A percentile compares a stretch with the other conserved stretches of the same genome.
Conservation (phyloP, 176 grass and related monocot species). For the Rhynchospora tenuis region DNA sequence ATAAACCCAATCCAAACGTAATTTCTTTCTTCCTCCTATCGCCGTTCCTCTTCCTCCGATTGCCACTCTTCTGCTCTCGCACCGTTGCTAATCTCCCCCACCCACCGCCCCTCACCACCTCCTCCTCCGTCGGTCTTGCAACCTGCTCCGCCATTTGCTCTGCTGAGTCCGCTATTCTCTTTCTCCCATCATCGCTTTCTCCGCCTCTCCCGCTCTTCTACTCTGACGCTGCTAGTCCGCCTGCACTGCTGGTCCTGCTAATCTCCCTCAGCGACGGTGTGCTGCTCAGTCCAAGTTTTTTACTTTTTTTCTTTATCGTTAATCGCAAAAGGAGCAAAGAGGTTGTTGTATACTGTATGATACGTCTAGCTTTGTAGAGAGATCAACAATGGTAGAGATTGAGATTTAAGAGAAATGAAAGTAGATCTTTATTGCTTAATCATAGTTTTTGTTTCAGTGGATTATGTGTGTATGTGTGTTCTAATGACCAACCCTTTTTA, state of each 20-base stretch:
- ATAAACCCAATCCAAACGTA: background rate
- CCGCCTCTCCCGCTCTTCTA: slow-evolving; percentile 10
- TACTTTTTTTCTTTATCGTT: background rate
- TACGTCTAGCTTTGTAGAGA: too few relatives aligned
- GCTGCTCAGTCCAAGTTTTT: slow-evolving; percentile 26
- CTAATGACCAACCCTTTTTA: too few relatives aligned
- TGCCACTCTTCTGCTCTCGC: slow-evolving; percentile 12
- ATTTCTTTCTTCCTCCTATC: background rate
- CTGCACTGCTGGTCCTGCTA: background rate
- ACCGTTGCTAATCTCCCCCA: background rate
- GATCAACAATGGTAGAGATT: too few relatives aligned
- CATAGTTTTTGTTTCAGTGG: too few relatives aligned
- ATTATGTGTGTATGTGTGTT: too few relatives aligned
- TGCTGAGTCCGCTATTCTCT: slow-evolving; percentile 3
- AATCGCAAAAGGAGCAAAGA: too few relatives aligned
- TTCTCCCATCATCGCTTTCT: slow-evolving; percentile 17
- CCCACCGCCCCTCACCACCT: background rate
- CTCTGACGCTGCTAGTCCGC: slow-evolving; percentile 25
- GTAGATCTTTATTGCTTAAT: too few relatives aligned
- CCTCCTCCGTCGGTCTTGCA: slow-evolving; percentile 36
- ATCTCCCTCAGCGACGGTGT: slow-evolving; percentile 25
- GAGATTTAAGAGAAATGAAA: too few relatives aligned
- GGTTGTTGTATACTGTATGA: too few relatives aligned
- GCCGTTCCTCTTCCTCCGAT: background rate
- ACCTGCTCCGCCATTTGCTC: slow-evolving; percentile 32